Conservation (phyloP, 495 filamentous ascomycete species). For the Podospora pseudoanserina region DNA sequence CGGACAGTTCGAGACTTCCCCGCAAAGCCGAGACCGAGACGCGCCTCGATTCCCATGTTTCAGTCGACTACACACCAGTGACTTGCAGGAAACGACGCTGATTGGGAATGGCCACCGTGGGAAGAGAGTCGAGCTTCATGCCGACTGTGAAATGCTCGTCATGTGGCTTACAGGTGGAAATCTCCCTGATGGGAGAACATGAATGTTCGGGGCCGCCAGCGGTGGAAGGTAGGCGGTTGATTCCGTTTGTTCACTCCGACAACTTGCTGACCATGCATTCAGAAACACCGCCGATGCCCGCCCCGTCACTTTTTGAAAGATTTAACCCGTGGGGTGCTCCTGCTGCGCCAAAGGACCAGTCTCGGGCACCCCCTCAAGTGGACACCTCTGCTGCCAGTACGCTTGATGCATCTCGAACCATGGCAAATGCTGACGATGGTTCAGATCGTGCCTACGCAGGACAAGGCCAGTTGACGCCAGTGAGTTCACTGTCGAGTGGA, state of each 20-base stretch:
- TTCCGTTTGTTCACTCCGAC: neutral
- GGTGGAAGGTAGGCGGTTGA: conserved; percentile 36
- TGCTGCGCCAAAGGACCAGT: conserved; percentile 24
- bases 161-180: conserved; percentile 81
- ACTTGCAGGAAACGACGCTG: conserved; percentile 19
- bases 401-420: conserved; percentile 22
- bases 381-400: conserved; percentile 58
- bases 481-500: conserved; percentile 53
- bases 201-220: conserved; percentile 51
- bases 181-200: conserved; percentile 90
- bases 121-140: conserved; percentile 67
- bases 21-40: neutral
- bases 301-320: conserved; percentile 39
- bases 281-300: conserved; percentile 30
- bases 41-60: conserved; percentile 16
- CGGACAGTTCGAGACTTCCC: neutral
- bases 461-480: conserved; percentile 57
- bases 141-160: conserved; percentile 94
- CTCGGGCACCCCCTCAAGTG: conserved; percentile 46
- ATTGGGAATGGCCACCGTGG: conserved; percentile 43
- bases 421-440: conserved; percentile 29
- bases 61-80: neutral
- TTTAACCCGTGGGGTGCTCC: conserved; percentile 32
- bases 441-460: conserved; percentile 61
- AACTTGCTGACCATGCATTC: conserved; percentile 18